Conservation (phyloP, 768 basidiomycete species). For the Tricholoma hemisulphureum region DNA sequence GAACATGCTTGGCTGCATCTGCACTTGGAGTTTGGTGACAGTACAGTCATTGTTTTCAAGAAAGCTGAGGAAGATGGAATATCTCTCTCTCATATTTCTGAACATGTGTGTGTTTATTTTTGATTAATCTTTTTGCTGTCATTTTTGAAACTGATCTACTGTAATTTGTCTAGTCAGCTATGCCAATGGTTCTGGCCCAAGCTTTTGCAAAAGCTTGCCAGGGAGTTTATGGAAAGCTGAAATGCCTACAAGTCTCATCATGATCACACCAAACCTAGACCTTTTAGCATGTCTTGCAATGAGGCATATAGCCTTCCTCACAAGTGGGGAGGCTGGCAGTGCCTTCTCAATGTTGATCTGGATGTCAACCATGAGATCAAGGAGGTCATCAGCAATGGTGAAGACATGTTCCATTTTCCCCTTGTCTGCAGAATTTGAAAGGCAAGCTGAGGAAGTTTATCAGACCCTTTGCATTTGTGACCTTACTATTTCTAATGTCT, state of each 20-base stretch:
- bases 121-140: background rate
- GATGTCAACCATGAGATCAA: background rate
- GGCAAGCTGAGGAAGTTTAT: background rate
- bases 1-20: constrained; percentile 36
- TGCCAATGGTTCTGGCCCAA: background rate
- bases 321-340: constrained; percentile 1
- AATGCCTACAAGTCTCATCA: background rate
- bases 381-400: background rate
- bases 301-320: background rate
- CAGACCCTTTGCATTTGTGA: background rate
- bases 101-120: constrained; percentile 27
- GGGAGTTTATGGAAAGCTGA: background rate
- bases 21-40: constrained; percentile 31
- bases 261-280: background rate
- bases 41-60: constrained; percentile 21
- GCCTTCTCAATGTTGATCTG: background rate
- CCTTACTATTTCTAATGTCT: background rate
- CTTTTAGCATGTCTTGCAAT: constrained; percentile 1
- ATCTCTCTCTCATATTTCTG: constrained; percentile 19
- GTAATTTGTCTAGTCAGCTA: background rate
- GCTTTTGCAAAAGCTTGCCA: background rate
- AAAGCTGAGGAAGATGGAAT: constrained; percentile 20
- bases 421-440: background rate
- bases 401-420: background rate
- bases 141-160: background rate